Conservation (phyloP, 192 early-diverging fungal species). For the Irineochytrium annulatum region DNA sequence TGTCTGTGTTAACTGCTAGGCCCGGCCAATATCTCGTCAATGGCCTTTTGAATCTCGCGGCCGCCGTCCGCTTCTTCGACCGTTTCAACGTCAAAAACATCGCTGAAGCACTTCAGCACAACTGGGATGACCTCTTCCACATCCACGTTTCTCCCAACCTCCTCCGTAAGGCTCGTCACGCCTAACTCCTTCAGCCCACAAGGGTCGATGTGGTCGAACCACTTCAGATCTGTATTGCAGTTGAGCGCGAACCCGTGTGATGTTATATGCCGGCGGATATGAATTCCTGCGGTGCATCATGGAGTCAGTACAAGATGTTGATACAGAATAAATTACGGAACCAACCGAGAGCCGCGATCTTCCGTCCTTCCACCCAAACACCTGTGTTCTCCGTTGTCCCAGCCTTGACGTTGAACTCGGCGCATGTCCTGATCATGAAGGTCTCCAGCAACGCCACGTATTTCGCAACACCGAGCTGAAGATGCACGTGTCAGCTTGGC, state of each 20-base stretch:
- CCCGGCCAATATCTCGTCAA: too few species aligned
- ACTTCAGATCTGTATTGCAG: slow-evolving; percentile 80
- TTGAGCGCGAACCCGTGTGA: slow-evolving; percentile 94
- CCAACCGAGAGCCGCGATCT: slow-evolving; percentile 89
- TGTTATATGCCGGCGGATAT: slow-evolving; percentile 82
- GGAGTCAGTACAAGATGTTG: not conserved
- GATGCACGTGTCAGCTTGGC: not conserved
- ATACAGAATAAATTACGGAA: not conserved
- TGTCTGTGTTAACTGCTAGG: too few species aligned
- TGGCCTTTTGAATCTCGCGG: too few species aligned
- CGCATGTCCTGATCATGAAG: slow-evolving; percentile 70
- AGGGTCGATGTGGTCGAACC: slow-evolving; percentile 86
- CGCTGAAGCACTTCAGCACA: too few species aligned
- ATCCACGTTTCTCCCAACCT: not conserved
- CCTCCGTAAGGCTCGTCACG: slow-evolving; percentile 64
- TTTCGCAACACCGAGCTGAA: slow-evolving; percentile 16
- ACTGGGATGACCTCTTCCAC: not conserved
- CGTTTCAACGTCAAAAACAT: too few species aligned
- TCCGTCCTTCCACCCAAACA: slow-evolving; percentile 85
- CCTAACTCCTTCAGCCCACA: slow-evolving; percentile 79
- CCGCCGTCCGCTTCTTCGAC: too few species aligned
- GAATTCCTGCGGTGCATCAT: slow-evolving; percentile 55
- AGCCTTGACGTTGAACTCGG: slow-evolving; percentile 60
- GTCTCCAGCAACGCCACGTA: slow-evolving; percentile 80
- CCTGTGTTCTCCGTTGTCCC: slow-evolving; percentile 72